Conservation (phyloP, 2,329 filamentous ascomycete genomes). For the Penicillium sumatraense region DNA sequence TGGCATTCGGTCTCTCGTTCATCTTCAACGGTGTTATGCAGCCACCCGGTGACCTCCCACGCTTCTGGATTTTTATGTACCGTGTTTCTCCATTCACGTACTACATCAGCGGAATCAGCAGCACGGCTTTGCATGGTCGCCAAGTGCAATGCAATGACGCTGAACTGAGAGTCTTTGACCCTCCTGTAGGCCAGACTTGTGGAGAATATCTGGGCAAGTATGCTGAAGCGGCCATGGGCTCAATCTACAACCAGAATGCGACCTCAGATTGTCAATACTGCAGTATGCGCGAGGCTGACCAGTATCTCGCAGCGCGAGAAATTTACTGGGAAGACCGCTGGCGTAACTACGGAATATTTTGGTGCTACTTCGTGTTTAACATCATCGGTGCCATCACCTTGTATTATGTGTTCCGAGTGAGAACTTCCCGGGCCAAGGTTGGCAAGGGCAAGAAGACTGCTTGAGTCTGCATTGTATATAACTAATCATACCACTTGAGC, state of each 20-base stretch:
- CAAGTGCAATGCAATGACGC: slow-evolving; percentile 34
- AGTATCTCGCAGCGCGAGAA: slow-evolving; percentile 48
- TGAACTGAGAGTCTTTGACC: slow-evolving; percentile 15
- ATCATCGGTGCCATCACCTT: slow-evolving; percentile 56
- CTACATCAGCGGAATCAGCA: slow-evolving; percentile 59
- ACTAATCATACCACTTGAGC: no score
- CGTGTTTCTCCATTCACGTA: slow-evolving; percentile 59
- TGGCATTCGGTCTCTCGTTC: slow-evolving; percentile 8
- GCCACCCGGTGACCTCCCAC: slow-evolving; percentile 61
- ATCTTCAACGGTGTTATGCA: slow-evolving; percentile 18
- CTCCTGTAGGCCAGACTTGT: slow-evolving; percentile 13
- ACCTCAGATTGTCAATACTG: slow-evolving; percentile 58
- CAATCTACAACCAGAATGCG: slow-evolving; percentile 34
- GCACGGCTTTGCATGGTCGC: slow-evolving; percentile 63
- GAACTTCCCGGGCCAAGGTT: slow-evolving; percentile 38
- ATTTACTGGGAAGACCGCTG: slow-evolving; percentile 64
- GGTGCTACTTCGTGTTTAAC: slow-evolving; percentile 63
- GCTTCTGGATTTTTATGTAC: slow-evolving; percentile 68
- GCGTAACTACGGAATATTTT: slow-evolving; percentile 69
- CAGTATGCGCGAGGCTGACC: slow-evolving; percentile 35
- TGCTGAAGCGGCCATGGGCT: slow-evolving; percentile 3
- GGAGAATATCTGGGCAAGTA: slow-evolving; percentile 15
- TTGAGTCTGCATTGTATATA: no score
- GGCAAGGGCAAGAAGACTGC: slow-evolving; percentile 11
- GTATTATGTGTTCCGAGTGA: slow-evolving; percentile 52